Conservation (phyloP, 176 grass and related monocot species). For the Juncus effusus region DNA sequence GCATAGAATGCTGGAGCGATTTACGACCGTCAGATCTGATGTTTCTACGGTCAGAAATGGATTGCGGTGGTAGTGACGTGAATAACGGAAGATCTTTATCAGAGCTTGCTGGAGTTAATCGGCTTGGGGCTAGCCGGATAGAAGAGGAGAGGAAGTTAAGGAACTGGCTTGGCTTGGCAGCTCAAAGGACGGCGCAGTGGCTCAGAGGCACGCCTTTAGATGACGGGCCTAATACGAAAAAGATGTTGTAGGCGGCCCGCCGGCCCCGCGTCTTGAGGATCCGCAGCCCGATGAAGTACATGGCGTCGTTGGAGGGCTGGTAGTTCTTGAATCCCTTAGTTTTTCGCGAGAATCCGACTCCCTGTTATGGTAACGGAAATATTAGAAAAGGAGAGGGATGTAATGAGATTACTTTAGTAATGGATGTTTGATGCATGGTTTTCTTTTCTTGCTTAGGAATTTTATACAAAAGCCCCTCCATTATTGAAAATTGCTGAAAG, state of each 20-base stretch:
- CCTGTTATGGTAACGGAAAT: slow-evolving; percentile 49
- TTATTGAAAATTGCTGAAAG: too few relatives aligned
- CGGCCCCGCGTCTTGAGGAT: slow-evolving; percentile 94
- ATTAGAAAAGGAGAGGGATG: slow-evolving; percentile 19
- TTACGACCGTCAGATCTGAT: slow-evolving; percentile 71
- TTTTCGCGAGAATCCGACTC: slow-evolving; percentile 96
- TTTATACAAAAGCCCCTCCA: too few relatives aligned
- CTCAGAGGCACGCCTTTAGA: slow-evolving; percentile 28
- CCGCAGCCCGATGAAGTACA: slow-evolving; percentile 98
- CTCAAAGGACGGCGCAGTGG: slow-evolving; percentile 36
- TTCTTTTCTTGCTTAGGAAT: too few relatives aligned
- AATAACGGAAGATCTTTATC: slow-evolving; percentile 50
- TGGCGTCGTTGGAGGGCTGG: slow-evolving; percentile 92
- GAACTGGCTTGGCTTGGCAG: slow-evolving; percentile 47
- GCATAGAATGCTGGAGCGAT: slow-evolving; percentile 80
- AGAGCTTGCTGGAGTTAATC: slow-evolving; percentile 52
- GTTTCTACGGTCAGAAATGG: slow-evolving; percentile 81
- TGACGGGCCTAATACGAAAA: slow-evolving; percentile 52
- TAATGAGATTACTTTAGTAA: background rate
- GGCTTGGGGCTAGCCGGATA: slow-evolving; percentile 38
- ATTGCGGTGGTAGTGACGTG: slow-evolving; percentile 3
- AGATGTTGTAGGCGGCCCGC: slow-evolving; percentile 97
- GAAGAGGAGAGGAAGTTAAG: slow-evolving; percentile 28
- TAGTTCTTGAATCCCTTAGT: slow-evolving; percentile 86
- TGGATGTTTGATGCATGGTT: background rate